Conservation (phyloP, 2,329 filamentous ascomycete genomes). For the Aureobasidium sp. region DNA sequence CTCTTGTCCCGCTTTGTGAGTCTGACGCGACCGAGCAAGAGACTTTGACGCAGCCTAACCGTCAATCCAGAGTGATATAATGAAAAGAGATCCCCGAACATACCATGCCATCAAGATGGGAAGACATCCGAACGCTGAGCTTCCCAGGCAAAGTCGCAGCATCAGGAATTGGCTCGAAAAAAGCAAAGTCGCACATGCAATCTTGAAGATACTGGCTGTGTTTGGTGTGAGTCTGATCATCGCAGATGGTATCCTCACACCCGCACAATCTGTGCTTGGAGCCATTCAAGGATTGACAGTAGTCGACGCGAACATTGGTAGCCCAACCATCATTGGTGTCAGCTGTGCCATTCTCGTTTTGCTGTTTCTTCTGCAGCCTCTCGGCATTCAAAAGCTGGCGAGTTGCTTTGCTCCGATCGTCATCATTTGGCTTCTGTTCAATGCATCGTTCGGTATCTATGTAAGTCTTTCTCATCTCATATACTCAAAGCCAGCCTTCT, state of each 20-base stretch:
- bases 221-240: conserved; percentile 61
- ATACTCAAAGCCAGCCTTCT: neutral
- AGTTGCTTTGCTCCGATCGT: conserved; percentile 57
- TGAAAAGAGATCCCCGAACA: conserved; percentile 49
- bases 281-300: conserved; percentile 56
- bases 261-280: conserved; percentile 61
- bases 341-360: conserved; percentile 56
- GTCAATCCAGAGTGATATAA: conserved; percentile 44
- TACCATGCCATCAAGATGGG: conserved; percentile 50
- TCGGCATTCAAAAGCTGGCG: conserved; percentile 54
- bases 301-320: conserved; percentile 47
- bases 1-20: conserved; percentile 51
- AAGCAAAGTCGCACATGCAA: conserved; percentile 40
- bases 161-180: conserved; percentile 51
- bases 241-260: conserved; percentile 57
- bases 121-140: conserved; percentile 48
- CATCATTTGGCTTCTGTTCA: conserved; percentile 58
- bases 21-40: neutral
- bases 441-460: conserved; percentile 55
- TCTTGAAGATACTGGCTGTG: conserved; percentile 55
- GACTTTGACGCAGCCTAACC: neutral
- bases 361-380: conserved; percentile 55
- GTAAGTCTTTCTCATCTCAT: conserved; percentile 17
- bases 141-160: conserved; percentile 42
- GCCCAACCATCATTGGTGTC: conserved; percentile 51